phyloP scores from a whole-genome alignment of 257 asterid genomes.

The Solanum chilense region DNA sequence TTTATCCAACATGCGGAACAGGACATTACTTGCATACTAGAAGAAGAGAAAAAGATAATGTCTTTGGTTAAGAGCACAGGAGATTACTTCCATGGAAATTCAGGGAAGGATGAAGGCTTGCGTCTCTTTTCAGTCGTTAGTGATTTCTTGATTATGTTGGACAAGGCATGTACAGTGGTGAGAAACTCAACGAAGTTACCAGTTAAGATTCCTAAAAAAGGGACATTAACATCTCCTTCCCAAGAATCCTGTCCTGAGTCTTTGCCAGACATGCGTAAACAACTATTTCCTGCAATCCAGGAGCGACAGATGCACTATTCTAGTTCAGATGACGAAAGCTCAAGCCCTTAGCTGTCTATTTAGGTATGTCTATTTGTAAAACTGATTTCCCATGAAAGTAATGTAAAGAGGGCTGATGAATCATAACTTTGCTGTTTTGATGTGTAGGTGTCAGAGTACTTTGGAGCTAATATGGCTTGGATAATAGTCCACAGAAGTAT shows the following conservation, averaged over 20 bases:
- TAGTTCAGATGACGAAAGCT: conserved; percentile 62
- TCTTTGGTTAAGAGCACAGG: conserved; percentile 65
- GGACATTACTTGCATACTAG: conserved; percentile 30
- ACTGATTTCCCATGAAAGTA: not conserved
- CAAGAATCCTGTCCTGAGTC: conserved; percentile 40
- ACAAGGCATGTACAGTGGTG: conserved; percentile 56
- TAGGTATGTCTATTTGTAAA: not conserved
- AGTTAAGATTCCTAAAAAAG: conserved; percentile 25
- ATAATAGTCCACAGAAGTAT: not conserved
- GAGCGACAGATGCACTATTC: conserved; percentile 36
- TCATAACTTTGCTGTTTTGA: not conserved
- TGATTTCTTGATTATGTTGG: conserved; percentile 69
- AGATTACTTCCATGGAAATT: conserved; percentile 77
- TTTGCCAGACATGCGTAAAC: conserved; percentile 23
- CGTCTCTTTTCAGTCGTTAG: conserved; percentile 63
- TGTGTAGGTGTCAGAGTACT: not conserved
- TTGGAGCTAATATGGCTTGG: not conserved
- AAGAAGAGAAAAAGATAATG: conserved; percentile 64
- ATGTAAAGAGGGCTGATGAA: not conserved
- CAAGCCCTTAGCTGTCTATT: conserved; percentile 2
- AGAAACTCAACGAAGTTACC: conserved; percentile 25
- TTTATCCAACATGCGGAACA: conserved; percentile 47
- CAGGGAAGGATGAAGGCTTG: conserved; percentile 57
- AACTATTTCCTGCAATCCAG: conserved; percentile 67
- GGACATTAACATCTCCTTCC: conserved; percentile 26